Evolutionary conservation across 163 green algal species (phyloP).

Genomic region (Trebouxia gelatinosa): DNA sequence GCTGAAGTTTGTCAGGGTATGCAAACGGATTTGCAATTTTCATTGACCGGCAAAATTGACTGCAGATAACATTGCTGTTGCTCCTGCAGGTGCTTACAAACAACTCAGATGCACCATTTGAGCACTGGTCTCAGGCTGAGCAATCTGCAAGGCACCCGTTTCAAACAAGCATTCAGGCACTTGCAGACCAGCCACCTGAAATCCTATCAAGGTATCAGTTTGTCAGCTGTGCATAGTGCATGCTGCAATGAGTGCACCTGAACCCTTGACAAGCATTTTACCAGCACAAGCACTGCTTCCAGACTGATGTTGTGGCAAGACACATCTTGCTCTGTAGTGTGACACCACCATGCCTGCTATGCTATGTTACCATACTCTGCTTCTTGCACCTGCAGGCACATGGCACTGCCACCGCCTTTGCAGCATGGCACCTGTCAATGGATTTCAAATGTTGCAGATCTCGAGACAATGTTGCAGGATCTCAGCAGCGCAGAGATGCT

Average conservation of each 20-base stretch:
- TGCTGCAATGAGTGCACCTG: no score
- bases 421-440: not conserved
- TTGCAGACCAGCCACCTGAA: not conserved
- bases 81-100: slow-evolving; percentile 34
- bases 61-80: no score
- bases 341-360: not conserved
- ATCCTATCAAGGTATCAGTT: not conserved
- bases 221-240: no score
- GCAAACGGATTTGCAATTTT: not conserved
- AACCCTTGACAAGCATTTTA: not conserved
- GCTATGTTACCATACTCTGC: no score
- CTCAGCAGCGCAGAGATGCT: slow-evolving; percentile 25
- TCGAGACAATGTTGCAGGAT: not conserved
- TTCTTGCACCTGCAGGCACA: no score
- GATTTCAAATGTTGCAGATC: slow-evolving; percentile 13
- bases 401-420: not conserved
- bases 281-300: not conserved
- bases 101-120: slow-evolving; percentile 40
- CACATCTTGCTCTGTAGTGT: not conserved
- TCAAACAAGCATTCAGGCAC: slow-evolving; percentile 11
- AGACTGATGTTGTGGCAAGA: not conserved
- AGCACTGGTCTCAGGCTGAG: slow-evolving; percentile 22
- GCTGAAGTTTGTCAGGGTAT: not conserved
- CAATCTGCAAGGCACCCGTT: not conserved
- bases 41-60: no score